Conservation (phyloP, 1,284 basidiomycete species). For the Cryptococcus neoformans region DNA sequence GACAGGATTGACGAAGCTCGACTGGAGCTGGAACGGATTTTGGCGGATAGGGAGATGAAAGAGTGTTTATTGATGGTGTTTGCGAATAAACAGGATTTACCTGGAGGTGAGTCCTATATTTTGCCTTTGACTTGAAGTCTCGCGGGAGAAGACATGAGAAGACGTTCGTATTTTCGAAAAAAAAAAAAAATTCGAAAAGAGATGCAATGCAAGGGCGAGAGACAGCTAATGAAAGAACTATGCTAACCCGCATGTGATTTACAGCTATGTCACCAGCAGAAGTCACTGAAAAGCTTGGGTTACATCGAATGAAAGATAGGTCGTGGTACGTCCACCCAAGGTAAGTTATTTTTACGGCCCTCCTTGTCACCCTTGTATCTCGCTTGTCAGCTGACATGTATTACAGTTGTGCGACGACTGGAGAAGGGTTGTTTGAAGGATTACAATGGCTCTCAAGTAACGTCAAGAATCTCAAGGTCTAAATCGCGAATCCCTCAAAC, state of each 20-base stretch:
- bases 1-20: slow-evolving; percentile 96
- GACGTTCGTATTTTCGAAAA: background rate
- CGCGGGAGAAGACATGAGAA: background rate
- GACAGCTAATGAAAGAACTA: background rate
- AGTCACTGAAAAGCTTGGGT: slow-evolving; percentile 94
- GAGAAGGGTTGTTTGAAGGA: slow-evolving; percentile 92
- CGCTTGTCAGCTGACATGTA: background rate
- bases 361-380: background rate
- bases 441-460: slow-evolving; percentile 96
- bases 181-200: background rate
- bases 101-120: slow-evolving; percentile 66
- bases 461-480: slow-evolving; percentile 62
- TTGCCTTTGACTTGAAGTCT: background rate
- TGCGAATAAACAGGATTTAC: slow-evolving; percentile 99
- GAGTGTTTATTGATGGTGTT: slow-evolving; percentile 96
- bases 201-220: background rate
- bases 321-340: slow-evolving; percentile 99
- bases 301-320: slow-evolving; percentile 93
- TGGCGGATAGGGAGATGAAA: slow-evolving; percentile 97
- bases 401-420: slow-evolving; percentile 84
- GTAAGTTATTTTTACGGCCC: slow-evolving; percentile 52
- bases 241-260: background rate
- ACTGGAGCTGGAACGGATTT: slow-evolving; percentile 92
- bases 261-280: slow-evolving; percentile 97
- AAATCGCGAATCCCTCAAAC: background rate